Evolutionary conservation across 306 rosid species (phyloP), one percentile per base, ranked within the genome.

Genomic region (Medicago arabica): DNA sequence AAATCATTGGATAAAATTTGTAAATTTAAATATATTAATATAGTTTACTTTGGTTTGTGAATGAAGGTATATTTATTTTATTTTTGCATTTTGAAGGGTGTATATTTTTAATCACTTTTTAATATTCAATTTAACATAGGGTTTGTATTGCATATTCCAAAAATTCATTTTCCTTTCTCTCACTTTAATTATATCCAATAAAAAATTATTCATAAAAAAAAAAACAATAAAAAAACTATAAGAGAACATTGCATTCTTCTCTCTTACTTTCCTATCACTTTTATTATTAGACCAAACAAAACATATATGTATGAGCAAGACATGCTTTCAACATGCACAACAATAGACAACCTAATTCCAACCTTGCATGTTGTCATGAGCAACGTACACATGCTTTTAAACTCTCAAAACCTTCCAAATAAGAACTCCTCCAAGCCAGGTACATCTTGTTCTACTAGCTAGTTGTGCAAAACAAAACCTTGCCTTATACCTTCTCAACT

Each of bases 271-370:
- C 64, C 4, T 13, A 58, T 25, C 8, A 6, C 38, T 12, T 21
- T 23, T 5, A 18, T 57, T 23, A 61, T 2, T 31, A 7, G 17
- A 34, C 41, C 67, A 61, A 61, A 61, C 11, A 31, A 31, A 61
- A n/a, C 41, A 15, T 6, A 31, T 7, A 60, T 28, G 18, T 0
- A 61, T 28, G 21, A 15, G 19, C 43, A 31, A 61, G 10, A 4
- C 67, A 83, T 43, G 82, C 87, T 17, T 70, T 58, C 40, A 75
- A 54, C 86, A 73, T 73, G 86, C 67, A 83, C 78, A 85, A 85
- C 91, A 40, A 79, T 2, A 67, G 73, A 68, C 65, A 58, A 84
- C 91, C 95, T 85, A 86, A 88, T 71, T 68, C 6, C 13, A 75
- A 85, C 88, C 88, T 18, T 53, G 62, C 65, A 64, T 41, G 28